These are phyloP conservation scores for Boletus coccyginus DNA, from an alignment of 768 basidiomycete genomes.

Conservation along the genomic window DNA sequence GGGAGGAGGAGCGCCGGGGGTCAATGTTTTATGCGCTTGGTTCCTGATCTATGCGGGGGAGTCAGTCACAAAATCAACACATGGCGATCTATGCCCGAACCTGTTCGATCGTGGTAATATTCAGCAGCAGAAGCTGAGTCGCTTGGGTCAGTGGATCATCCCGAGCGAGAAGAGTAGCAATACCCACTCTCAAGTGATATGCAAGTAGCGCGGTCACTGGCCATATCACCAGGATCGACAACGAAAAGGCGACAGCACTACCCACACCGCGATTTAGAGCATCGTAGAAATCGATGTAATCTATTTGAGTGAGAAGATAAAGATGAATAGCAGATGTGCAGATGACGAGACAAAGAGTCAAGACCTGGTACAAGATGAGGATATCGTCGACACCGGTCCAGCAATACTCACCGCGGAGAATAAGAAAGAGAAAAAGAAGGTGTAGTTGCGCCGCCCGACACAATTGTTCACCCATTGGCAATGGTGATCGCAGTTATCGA, in stretches of 20 bases:
- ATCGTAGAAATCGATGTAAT: conserved; percentile 47
- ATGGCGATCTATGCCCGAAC: conserved; percentile 40
- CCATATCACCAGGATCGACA: conserved; percentile 75
- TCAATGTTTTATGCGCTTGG: conserved; percentile 71
- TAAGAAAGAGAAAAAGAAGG: conserved; percentile 87
- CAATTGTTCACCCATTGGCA: conserved; percentile 95
- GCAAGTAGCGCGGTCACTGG: conserved; percentile 74
- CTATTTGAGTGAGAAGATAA: conserved; percentile 56
- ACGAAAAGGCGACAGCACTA: conserved; percentile 75
- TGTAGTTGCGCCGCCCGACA: conserved; percentile 92
- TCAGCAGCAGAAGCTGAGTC: conserved; percentile 70
- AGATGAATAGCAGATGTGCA: conserved; percentile 83
- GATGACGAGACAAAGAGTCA: conserved; percentile 72
- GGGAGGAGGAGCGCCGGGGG: conserved; percentile 61
- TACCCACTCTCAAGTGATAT: conserved; percentile 84
- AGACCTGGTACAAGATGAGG: conserved; percentile 45
- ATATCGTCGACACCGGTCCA: neutral
- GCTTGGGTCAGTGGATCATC: neutral
- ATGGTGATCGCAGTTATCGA: conserved; percentile 93
- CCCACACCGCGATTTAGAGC: conserved; percentile 56
- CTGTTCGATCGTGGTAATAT: conserved; percentile 96
- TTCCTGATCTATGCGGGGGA: conserved; percentile 65
- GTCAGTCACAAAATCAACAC: conserved; percentile 6
- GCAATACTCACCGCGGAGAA: conserved; percentile 59
- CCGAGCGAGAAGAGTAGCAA: neutral